phyloP scores from a whole-genome alignment of 1,139 yeast genomes.

The Candida sanyaensis region DNA sequence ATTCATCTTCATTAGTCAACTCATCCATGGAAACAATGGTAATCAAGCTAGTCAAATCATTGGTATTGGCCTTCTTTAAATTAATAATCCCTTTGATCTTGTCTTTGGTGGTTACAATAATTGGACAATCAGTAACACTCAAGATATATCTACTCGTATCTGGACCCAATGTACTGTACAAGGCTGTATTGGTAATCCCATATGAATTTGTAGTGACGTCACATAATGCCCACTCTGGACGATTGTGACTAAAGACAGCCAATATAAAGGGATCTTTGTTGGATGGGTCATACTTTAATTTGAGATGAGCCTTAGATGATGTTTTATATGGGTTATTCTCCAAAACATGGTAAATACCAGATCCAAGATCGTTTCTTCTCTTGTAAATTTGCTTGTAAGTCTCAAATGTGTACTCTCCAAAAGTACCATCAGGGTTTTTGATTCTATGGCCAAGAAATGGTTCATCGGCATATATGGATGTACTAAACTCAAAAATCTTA shows the following conservation, averaged over 20 bases:
- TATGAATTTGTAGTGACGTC: slow-evolving; percentile 38
- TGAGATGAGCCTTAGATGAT: slow-evolving; percentile 26
- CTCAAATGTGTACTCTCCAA: slow-evolving; percentile 49
- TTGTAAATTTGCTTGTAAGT: slow-evolving; percentile 41
- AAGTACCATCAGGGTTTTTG: slow-evolving; percentile 38
- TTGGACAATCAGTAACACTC: slow-evolving; percentile 32
- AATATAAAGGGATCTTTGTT: slow-evolving; percentile 29
- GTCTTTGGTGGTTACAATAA: slow-evolving; percentile 33
- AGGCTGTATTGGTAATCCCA: slow-evolving; percentile 37
- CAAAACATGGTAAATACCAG: slow-evolving; percentile 60
- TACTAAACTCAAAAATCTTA: slow-evolving; percentile 48
- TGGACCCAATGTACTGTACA: slow-evolving; percentile 41
- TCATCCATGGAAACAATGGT: slow-evolving; percentile 40
- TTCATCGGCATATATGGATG: slow-evolving; percentile 32
- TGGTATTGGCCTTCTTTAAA: slow-evolving; percentile 25
- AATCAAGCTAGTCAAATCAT: slow-evolving; percentile 27
- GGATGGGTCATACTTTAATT: slow-evolving; percentile 19
- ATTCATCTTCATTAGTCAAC: slow-evolving; percentile 22
- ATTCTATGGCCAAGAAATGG: slow-evolving; percentile 56
- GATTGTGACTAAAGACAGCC: slow-evolving; percentile 35
- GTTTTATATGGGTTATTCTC: slow-evolving; percentile 41
- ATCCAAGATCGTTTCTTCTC: slow-evolving; percentile 55
- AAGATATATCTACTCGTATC: slow-evolving; percentile 35
- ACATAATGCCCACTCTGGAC: slow-evolving; percentile 39
- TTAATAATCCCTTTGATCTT: slow-evolving; percentile 26